A percentile compares a stretch with the other conserved stretches of the same genome.
Conservation (phyloP, 805 yeast genomes). For the Pichia deserticola region DNA sequence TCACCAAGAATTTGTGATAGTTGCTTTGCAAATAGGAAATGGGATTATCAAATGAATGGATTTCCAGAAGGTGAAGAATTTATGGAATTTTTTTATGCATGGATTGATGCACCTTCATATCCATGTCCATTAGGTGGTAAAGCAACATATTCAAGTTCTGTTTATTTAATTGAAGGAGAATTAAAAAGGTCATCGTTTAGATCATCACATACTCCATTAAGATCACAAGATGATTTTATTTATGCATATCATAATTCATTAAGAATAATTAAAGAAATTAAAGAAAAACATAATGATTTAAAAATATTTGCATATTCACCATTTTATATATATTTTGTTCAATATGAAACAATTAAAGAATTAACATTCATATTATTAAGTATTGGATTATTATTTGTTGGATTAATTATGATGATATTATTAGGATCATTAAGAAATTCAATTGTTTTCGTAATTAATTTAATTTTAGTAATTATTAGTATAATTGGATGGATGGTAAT, state of each 20-base stretch:
- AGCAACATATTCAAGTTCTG: slow-evolving; percentile 73
- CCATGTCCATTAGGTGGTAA: slow-evolving; percentile 95
- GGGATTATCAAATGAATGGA: slow-evolving; percentile 71
- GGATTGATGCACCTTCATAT: slow-evolving; percentile 79
- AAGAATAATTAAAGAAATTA: slow-evolving; percentile 54
- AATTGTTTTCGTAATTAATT: slow-evolving; percentile 45
- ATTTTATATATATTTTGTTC: slow-evolving; percentile 88
- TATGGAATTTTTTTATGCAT: slow-evolving; percentile 60
- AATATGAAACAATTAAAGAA: slow-evolving; percentile 60
- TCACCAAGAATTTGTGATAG: slow-evolving; percentile 67
- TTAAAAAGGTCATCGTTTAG: slow-evolving; percentile 65
- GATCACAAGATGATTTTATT: slow-evolving; percentile 81
- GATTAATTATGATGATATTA: slow-evolving; percentile 44
- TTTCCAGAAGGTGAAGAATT: slow-evolving; percentile 71
- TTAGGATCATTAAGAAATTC: slow-evolving; percentile 66
- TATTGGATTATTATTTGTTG: slow-evolving; percentile 44
- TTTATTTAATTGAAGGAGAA: slow-evolving; percentile 30
- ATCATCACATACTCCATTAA: slow-evolving; percentile 68
- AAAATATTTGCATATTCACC: slow-evolving; percentile 86
- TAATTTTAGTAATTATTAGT: slow-evolving; percentile 56
- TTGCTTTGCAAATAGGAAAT: slow-evolving; percentile 58
- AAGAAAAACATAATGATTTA: slow-evolving; percentile 29
- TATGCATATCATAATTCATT: slow-evolving; percentile 67
- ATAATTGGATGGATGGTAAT: slow-evolving; percentile 76
- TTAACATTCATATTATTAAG: slow-evolving; percentile 48